Base-by-base conservation (phyloP, 116 monocot genomes). In the Papilionanthe hybrid region DNA sequence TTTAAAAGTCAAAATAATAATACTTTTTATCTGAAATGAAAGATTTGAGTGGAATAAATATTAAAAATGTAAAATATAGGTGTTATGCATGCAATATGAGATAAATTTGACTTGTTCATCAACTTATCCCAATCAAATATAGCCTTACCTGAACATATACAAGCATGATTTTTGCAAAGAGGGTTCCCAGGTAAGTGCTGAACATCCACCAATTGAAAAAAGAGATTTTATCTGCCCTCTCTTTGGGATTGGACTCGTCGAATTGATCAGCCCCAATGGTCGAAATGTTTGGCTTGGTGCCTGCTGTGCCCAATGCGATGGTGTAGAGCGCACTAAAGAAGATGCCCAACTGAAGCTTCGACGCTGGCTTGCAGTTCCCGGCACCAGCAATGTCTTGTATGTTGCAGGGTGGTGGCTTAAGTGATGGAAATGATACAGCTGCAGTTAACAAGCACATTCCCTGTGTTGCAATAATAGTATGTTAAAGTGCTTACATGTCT, bases 141-240 rank as follows among this genome's bases (percentile, higher is more conserved):
- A 15, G 15, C 53, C 53, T 53, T 53, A 69, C 93, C 80, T 93
- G 93, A 0, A 87, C 53, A 81, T 91, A 91, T n/a, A 93, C 91
- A 13, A 93, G 82, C 49, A 89, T 75, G 56, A 83, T 88, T 72
- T 86, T 87, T 77, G 91, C 91, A 78, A 94, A 88, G 56, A 94
- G 82, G 29, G 91, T 90, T 74, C 94, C 91, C 23, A 89, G 50
- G 86, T 85, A 94, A 72, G 88, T 82, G 85, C 88, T 91, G 83
- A 91, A 91, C 81, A 88, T 89, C 94, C 94, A 94, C 94, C 94
- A 94, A 71, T 94, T 94, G 91, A 93, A 93, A 89, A 93, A 91
- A 71, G 89, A 87, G 79, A 89, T 74, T 83, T 93, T 93, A 65
- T 86, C 85, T 0, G 49, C 23, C 55, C 78, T 74, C 83, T 94